Conservation (phyloP, 768 basidiomycete species). For the Termitomyces eurrhizus region DNA sequence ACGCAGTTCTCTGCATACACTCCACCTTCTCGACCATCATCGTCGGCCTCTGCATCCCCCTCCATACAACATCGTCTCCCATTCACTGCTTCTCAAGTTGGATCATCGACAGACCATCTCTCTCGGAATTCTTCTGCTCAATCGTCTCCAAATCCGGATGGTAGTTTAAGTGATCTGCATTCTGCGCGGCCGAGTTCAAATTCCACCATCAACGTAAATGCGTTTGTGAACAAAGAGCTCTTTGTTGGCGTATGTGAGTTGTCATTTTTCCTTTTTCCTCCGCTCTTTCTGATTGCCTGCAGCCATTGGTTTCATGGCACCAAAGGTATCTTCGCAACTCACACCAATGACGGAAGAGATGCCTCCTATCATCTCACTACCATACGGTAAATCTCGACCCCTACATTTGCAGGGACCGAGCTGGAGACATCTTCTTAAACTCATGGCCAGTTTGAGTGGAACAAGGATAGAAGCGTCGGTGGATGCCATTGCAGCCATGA, state of each 20-base stretch:
- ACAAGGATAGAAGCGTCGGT: slow-evolving; percentile 69
- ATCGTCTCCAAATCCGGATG: slow-evolving; percentile 1
- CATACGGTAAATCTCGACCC: slow-evolving; percentile 62
- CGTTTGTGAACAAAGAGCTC: slow-evolving; percentile 57
- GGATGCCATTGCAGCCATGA: slow-evolving; percentile 57
- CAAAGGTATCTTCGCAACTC: slow-evolving; percentile 46
- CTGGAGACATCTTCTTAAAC: slow-evolving; percentile 70
- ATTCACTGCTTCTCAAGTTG: background rate
- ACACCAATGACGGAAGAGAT: slow-evolving; percentile 48
- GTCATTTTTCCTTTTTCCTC: slow-evolving; percentile 1
- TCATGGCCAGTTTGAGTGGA: slow-evolving; percentile 70
- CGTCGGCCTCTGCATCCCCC: background rate
- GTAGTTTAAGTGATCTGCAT: background rate
- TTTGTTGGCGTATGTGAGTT: slow-evolving; percentile 62
- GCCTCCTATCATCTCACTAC: slow-evolving; percentile 72
- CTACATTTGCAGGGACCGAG: slow-evolving; percentile 70
- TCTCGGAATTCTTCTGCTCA: slow-evolving; percentile 5
- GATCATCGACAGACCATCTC: slow-evolving; percentile 1
- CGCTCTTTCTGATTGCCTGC: slow-evolving; percentile 1
- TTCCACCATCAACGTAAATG: slow-evolving; percentile 32
- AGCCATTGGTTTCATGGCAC: slow-evolving; percentile 69
- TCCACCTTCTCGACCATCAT: background rate
- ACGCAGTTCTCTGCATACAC: background rate
- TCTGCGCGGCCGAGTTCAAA: background rate
- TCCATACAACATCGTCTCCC: background rate